Base-by-base conservation (phyloP, 306 rosid species). In the Sicyos baderoa region DNA sequence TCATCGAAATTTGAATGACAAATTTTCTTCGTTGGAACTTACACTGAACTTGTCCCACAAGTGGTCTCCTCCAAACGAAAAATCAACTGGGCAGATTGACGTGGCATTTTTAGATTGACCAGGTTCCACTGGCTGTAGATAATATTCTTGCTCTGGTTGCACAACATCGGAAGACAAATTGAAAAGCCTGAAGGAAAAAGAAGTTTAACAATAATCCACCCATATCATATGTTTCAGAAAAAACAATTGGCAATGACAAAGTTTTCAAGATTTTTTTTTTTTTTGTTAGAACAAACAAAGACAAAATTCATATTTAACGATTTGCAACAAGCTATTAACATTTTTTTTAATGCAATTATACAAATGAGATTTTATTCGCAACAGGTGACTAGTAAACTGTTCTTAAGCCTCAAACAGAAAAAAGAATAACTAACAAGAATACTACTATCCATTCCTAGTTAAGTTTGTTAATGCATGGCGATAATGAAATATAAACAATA, bases 61-160 rank as follows among this genome's bases (percentile, higher is more conserved):
- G 84, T 93, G 99, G 65, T 85, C 94, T 19, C 87, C 90, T 49
- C 99, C 99, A 85, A 90, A 93, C 68, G 94, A 90, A 84, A 93
- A 93, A 77, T 86, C 96, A 72, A 84, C 95, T 0, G 97, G 94
- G 76, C 95, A 88, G 78, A 90, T 79, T 71, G 97, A 90, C 65
- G 99, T 80, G 71, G 97, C 96, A 81, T 66, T 88, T 79, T 84
- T 86, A 44, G 86, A 87, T 81, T 84, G 82, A 73, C 96, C 95
- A 50, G 84, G 85, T 80, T 82, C 86, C 32, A 81, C 75, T 49
- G 99, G 91, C 83, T 93, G 99, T 68, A 93, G 84, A 81, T 85
- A 93, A 75, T 88, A 93, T 73, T 88, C 99, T 78, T 93, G 99
- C 86, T 93, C 99, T 72, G 97, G 96, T 80, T 86, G 87, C 79